Percentiles rank a stretch among this genome's conserved stretches.
These are phyloP conservation scores for Huntiella moniliformis DNA, from an alignment of 2,329 filamentous ascomycete genomes.

Conservation along the genomic window DNA sequence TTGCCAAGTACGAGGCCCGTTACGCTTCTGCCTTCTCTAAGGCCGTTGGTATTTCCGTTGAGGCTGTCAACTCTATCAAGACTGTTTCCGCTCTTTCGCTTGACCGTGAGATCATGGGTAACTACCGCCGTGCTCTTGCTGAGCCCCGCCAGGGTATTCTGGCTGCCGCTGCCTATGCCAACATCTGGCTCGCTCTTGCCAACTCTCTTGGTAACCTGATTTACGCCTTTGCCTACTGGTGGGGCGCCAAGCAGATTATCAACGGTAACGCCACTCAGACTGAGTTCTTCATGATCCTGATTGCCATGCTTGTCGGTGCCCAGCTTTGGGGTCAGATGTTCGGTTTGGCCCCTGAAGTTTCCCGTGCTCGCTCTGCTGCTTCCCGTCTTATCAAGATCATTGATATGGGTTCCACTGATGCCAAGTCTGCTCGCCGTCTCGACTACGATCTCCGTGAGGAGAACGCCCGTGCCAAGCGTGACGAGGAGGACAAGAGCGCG, in stretches of 20 bases:
- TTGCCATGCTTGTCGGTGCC: slow-evolving; percentile 52
- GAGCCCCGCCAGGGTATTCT: slow-evolving; percentile 35
- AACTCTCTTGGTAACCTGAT: slow-evolving; percentile 46
- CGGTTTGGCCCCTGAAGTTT: slow-evolving; percentile 55
- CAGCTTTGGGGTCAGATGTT: slow-evolving; percentile 60
- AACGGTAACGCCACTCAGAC: slow-evolving; percentile 42
- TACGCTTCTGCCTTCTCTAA: slow-evolving; percentile 46
- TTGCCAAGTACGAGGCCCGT: slow-evolving; percentile 41
- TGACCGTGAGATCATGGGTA: slow-evolving; percentile 30
- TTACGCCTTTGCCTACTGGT: slow-evolving; percentile 64
- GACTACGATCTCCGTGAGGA: slow-evolving; percentile 14
- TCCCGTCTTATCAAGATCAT: slow-evolving; percentile 36
- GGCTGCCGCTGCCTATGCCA: slow-evolving; percentile 30
- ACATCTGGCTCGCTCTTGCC: slow-evolving; percentile 40
- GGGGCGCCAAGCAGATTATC: slow-evolving; percentile 53
- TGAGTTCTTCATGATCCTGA: slow-evolving; percentile 58
- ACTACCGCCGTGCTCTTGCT: slow-evolving; percentile 33
- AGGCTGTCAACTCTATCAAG: slow-evolving; percentile 47
- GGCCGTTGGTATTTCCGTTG: slow-evolving; percentile 45
- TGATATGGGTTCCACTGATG: slow-evolving; percentile 21
- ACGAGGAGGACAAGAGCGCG: slow-evolving; percentile 21
- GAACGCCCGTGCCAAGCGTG: slow-evolving; percentile 15
- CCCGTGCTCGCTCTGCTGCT: slow-evolving; percentile 43
- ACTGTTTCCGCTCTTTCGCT: slow-evolving; percentile 39
- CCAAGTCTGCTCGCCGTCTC: slow-evolving; percentile 9